These are phyloP conservation scores for Trichosporon asahii DNA, from an alignment of 1,284 basidiomycete genomes.

Conservation along the genomic window DNA sequence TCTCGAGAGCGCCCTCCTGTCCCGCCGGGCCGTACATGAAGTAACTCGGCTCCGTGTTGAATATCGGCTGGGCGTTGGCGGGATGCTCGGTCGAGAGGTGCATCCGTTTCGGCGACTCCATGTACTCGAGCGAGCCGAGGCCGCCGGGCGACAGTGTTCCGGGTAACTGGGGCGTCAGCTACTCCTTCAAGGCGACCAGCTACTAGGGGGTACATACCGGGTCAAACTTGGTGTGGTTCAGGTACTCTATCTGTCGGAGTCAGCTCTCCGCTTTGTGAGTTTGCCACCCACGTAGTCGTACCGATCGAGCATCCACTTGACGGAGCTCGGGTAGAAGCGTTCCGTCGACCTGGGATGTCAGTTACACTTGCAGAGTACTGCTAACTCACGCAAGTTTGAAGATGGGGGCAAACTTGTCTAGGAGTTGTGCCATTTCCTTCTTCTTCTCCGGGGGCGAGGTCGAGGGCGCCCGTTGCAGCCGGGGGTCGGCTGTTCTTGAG, in stretches of 20 bases:
- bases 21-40: slow-evolving; percentile 45
- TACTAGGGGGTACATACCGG: background rate
- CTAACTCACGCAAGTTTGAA: slow-evolving; percentile 43
- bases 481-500: background rate
- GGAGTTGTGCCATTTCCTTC: slow-evolving; percentile 32
- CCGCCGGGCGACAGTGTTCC: slow-evolving; percentile 23
- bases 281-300: slow-evolving; percentile 27
- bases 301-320: slow-evolving; percentile 46
- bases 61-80: slow-evolving; percentile 39
- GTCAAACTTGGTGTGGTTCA: slow-evolving; percentile 21
- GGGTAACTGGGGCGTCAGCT: slow-evolving; percentile 24
- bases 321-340: slow-evolving; percentile 43
- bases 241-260: slow-evolving; percentile 22
- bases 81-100: slow-evolving; percentile 1
- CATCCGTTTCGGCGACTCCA: background rate
- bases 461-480: background rate
- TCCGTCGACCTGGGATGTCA: slow-evolving; percentile 31
- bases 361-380: background rate
- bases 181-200: background rate
- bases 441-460: slow-evolving; percentile 19
- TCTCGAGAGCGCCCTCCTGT: slow-evolving; percentile 26
- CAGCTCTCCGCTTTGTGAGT: background rate
- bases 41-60: slow-evolving; percentile 28
- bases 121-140: slow-evolving; percentile 27
- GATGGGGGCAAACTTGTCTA: slow-evolving; percentile 42